Percentiles rank a stretch among this genome's conserved stretches.
Conservation (phyloP, 129 eudicot genomes). For the Flaveria sonorensis region DNA sequence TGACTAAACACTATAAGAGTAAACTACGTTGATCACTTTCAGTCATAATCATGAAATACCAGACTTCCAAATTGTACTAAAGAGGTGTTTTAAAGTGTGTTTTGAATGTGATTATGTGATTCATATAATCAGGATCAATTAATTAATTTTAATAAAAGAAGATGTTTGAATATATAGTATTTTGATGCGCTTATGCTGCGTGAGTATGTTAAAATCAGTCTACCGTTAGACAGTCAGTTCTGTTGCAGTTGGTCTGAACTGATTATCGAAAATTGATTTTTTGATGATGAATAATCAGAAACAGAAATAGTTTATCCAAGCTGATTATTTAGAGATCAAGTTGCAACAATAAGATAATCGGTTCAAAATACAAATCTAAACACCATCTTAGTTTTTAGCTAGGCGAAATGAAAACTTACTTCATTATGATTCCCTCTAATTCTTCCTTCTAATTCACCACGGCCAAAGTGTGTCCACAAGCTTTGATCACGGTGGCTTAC, state of each 20-base stretch:
- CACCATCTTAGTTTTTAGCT: slow-evolving; percentile 15
- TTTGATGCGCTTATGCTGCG: background rate
- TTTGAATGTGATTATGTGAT: background rate
- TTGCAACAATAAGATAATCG: background rate
- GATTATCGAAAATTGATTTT: background rate
- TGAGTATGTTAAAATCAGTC: background rate
- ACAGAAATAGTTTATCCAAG: too few relatives aligned
- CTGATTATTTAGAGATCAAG: background rate
- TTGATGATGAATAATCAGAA: background rate
- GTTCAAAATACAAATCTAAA: background rate
- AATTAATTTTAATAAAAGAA: too few relatives aligned
- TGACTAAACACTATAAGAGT: background rate
- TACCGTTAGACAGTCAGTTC: background rate
- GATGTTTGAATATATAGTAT: background rate
- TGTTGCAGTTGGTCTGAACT: background rate
- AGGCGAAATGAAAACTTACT: slow-evolving; percentile 50
- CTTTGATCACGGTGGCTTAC: slow-evolving; percentile 44
- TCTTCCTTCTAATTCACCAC: background rate
- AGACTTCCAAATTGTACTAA: background rate
- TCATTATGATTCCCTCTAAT: slow-evolving; percentile 22
- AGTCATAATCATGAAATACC: background rate
- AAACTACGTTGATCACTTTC: background rate
- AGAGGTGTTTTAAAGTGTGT: background rate
- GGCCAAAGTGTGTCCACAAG: slow-evolving; percentile 54
- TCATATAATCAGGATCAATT: background rate